Evolutionary conservation across 129 eudicot genomes (phyloP).

Genomic region (Ambrosia artemisiifolia): DNA sequence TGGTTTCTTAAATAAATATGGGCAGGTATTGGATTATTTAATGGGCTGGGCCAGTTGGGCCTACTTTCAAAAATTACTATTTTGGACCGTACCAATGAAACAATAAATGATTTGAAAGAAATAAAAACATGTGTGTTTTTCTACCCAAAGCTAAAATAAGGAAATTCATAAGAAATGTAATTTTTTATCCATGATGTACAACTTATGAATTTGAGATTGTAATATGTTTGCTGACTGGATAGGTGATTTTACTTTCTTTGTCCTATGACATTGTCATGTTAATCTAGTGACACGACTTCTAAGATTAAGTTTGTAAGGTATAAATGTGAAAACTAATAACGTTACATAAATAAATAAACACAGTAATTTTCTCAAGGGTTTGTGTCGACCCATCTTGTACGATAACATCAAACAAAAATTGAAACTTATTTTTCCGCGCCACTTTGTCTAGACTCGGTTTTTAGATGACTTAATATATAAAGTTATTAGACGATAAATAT

Average conservation of each 20-base stretch:
- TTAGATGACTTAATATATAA: too few relatives aligned
- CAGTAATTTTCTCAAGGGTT: neutral
- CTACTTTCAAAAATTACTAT: constrained; percentile 17
- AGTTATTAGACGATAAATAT: too few relatives aligned
- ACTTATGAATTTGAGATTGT: neutral
- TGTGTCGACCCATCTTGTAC: neutral
- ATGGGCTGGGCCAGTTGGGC: constrained; percentile 35
- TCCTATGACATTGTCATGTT: neutral
- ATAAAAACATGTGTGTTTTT: too few relatives aligned
- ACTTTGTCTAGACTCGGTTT: too few relatives aligned
- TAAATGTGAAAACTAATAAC: neutral
- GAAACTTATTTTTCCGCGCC: too few relatives aligned
- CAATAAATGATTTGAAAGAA: constrained; percentile 7
- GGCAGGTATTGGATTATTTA: too few relatives aligned
- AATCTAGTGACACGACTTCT: constrained; percentile 12
- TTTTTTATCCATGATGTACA: constrained; percentile 2
- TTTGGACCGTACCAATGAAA: constrained; percentile 8
- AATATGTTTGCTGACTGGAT: neutral
- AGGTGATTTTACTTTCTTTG: neutral
- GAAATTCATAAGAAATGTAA: too few relatives aligned
- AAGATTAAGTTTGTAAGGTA: neutral
- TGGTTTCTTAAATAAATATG: constrained; percentile 24
- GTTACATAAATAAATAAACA: neutral
- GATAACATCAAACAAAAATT: too few relatives aligned
- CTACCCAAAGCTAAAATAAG: too few relatives aligned